phyloP scores from a whole-genome alignment of 208 protist genomes.

The Trypanosoma melophagium region DNA sequence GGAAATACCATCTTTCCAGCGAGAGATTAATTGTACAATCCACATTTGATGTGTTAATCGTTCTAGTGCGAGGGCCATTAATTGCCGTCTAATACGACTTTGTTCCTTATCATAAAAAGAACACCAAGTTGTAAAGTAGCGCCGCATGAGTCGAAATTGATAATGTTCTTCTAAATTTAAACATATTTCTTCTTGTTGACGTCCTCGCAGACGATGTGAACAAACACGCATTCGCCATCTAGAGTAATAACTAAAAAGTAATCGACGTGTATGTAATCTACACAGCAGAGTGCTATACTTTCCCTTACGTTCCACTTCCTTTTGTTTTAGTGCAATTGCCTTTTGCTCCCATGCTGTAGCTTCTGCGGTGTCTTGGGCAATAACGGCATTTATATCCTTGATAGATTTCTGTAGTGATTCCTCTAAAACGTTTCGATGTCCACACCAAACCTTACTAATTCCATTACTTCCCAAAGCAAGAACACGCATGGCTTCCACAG shows the following conservation, averaged over 20 bases:
- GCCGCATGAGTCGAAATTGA: constrained; percentile 38
- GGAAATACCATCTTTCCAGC: constrained; percentile 42
- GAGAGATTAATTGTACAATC: constrained; percentile 31
- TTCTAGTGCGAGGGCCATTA: constrained; percentile 43
- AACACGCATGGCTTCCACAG: constrained; percentile 78
- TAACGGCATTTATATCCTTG: constrained; percentile 50
- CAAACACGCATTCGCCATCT: constrained; percentile 44
- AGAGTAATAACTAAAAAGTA: constrained; percentile 62
- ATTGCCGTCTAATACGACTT: constrained; percentile 40
- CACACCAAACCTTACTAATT: constrained; percentile 88
- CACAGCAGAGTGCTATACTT: constrained; percentile 66
- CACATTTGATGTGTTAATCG: constrained; percentile 43
- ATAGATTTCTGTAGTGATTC: constrained; percentile 59
- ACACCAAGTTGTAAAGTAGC: constrained; percentile 70
- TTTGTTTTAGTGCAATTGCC: constrained; percentile 40
- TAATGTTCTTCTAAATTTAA: constrained; percentile 33
- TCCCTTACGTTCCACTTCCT: constrained; percentile 57
- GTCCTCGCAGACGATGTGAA: constrained; percentile 3
- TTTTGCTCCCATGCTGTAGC: constrained; percentile 68
- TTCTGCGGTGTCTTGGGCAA: constrained; percentile 70
- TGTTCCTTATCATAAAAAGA: constrained; percentile 69
- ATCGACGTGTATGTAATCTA: constrained; percentile 51
- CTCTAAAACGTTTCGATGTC: constrained; percentile 70
- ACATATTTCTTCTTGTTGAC: constrained; percentile 25
- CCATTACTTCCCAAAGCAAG: constrained; percentile 83